Evolutionary conservation across 2,329 filamentous ascomycete genomes (phyloP).

Genomic region (Hymenoscyphus scutula): DNA sequence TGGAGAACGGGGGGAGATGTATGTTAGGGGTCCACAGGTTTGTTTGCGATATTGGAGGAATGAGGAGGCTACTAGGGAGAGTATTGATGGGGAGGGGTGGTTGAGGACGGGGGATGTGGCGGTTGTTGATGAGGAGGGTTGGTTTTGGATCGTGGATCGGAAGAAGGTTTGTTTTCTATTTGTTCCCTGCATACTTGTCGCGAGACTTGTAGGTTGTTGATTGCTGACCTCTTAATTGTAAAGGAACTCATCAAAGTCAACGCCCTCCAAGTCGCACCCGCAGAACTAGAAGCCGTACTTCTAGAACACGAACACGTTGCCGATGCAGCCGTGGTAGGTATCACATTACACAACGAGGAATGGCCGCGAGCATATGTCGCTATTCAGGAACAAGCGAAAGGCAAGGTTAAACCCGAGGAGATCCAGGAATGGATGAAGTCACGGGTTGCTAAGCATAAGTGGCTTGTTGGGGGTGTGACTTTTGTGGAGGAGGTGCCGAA

Average conservation of each 20-base stretch:
- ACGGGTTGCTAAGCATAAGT: slow-evolving; percentile 48
- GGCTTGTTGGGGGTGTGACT: slow-evolving; percentile 46
- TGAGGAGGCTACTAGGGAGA: slow-evolving; percentile 38
- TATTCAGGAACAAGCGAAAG: slow-evolving; percentile 36
- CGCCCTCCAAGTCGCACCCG: slow-evolving; percentile 58
- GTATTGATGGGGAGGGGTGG: slow-evolving; percentile 43
- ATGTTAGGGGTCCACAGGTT: slow-evolving; percentile 45
- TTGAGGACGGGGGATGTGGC: slow-evolving; percentile 59
- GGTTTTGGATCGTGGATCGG: slow-evolving; percentile 66
- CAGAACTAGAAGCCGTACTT: slow-evolving; percentile 53
- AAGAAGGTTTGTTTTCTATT: slow-evolving; percentile 32
- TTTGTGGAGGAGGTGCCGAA: slow-evolving; percentile 50
- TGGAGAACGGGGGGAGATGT: slow-evolving; percentile 43
- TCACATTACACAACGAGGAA: slow-evolving; percentile 41
- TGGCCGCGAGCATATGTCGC: slow-evolving; percentile 48
- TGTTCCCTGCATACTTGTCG: slow-evolving; percentile 6
- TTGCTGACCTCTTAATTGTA: slow-evolving; percentile 14
- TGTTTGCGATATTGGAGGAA: slow-evolving; percentile 42
- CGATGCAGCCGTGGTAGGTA: slow-evolving; percentile 54
- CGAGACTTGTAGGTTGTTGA: neutral
- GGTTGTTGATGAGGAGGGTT: slow-evolving; percentile 45
- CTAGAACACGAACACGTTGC: slow-evolving; percentile 51
- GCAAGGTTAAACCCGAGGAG: slow-evolving; percentile 42
- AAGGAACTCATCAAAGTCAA: slow-evolving; percentile 60
- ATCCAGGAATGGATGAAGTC: slow-evolving; percentile 42